A percentile compares a stretch with the other conserved stretches of the same genome.
Evolutionary conservation across 371 early-diverging fungal species (phyloP).

Genomic region (Mucor circinelloides): DNA sequence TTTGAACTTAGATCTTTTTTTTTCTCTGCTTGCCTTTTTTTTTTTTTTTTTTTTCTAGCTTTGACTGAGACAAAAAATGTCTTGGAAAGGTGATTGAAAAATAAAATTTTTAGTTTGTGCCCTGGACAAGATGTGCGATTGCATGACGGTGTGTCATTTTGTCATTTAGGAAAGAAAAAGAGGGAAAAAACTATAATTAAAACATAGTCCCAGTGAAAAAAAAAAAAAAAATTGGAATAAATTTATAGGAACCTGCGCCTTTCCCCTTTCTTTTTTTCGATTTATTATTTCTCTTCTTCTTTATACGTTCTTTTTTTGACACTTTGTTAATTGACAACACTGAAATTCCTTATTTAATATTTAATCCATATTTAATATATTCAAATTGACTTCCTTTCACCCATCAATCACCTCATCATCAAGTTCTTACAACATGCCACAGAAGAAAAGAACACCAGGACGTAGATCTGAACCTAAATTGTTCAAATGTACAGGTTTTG

Average conservation of each 20-base stretch:
- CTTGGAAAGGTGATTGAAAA: neutral
- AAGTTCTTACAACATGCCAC: constrained; percentile 8
- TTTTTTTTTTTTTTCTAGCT: neutral
- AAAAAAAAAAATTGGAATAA: neutral
- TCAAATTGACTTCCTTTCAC: neutral
- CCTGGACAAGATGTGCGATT: constrained; percentile 4
- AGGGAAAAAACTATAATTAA: constrained; percentile 4
- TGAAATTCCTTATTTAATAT: neutral
- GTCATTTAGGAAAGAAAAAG: neutral
- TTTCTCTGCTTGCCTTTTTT: neutral
- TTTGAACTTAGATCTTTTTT: neutral
- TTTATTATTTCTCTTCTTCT: neutral
- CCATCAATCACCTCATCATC: neutral
- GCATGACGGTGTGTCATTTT: constrained; percentile 13
- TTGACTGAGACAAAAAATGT: neutral
- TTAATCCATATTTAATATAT: neutral
- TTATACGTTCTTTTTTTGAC: neutral
- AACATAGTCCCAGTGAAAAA: constrained; percentile 1
- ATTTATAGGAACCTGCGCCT: neutral
- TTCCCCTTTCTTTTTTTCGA: neutral
- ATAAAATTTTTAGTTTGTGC: constrained; percentile 8
- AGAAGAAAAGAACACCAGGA: constrained; percentile 17
- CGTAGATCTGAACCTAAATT: constrained; percentile 37
- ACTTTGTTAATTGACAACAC: neutral
- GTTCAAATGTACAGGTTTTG: constrained; percentile 54